Base-by-base conservation (phyloP, 129 eudicot species). In the Lonicera japonica region DNA sequence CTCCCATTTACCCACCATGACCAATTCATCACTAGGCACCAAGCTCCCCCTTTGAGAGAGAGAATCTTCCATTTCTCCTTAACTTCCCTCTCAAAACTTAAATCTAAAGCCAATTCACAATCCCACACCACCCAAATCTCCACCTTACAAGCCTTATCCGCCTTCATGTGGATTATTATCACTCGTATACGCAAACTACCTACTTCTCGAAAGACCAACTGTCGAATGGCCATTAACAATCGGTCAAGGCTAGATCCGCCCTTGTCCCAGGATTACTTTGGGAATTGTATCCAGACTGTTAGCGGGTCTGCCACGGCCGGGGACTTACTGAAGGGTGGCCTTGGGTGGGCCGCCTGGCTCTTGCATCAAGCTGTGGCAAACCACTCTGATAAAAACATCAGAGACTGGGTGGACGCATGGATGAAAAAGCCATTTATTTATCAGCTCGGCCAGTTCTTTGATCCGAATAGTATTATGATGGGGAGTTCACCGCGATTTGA, bases 401-500 rank as follows among this genome's bases (percentile, higher is more conserved):
- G 54, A 14, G 78, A 72, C 4, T 71, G 20, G 5, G 61, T 69
- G 21, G 71, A 61, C 4, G 46, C 53, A 17, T 80, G 89, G 86
- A 38, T 80, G 6, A 25, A 67, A 66, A 58, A 20, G 5, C 87
- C 79, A 1, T 66, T 46, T 14, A 63, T 72, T 12, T 80, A 69
- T 53, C 67, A 77, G 29, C 25, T 63, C 14, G 29, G 69, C 25
- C 55, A 25, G 57, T 45, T 65, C 21, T 71, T 65, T 66, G 80
- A 80, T 60, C 54, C 74, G 0, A 23, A 36, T 36, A 77, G 83
- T 21, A 41, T 80, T 1, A 73, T 68, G 54, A 69, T 83, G 69
- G 90, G 80, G 14, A 79, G 80, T 7, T 86, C 87, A 5, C 95
- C 87, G 5, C 72, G 90, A 24, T 86, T 87, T 70, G 80, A 83